These are phyloP conservation scores for Coemansia sp. DNA, from an alignment of 192 early-diverging fungal species.

Conservation along the genomic window DNA sequence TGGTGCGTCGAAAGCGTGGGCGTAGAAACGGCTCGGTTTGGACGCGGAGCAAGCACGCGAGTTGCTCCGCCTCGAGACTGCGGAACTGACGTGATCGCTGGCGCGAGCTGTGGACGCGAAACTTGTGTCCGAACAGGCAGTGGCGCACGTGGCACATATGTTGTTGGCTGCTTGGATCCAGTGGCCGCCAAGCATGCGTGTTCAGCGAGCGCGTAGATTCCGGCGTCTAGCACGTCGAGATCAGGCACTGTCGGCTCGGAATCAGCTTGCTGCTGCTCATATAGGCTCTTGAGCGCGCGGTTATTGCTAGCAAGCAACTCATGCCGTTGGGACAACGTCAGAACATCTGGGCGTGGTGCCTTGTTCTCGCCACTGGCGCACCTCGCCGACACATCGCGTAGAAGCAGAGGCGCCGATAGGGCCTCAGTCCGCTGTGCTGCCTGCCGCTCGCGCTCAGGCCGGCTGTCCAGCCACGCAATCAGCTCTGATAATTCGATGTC, in stretches of 20 bases:
- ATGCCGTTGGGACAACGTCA: slow-evolving; percentile 10
- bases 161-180: slow-evolving; percentile 16
- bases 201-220: slow-evolving; percentile 26
- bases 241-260: slow-evolving; percentile 1
- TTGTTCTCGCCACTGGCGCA: slow-evolving; percentile 9
- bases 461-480: slow-evolving; percentile 33
- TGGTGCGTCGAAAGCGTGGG: slow-evolving; percentile 32
- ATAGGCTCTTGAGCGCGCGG: slow-evolving; percentile 9
- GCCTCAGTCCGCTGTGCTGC: slow-evolving; percentile 28
- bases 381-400: slow-evolving; percentile 32
- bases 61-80: not conserved
- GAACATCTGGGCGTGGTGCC: not conserved
- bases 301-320: slow-evolving; percentile 15
- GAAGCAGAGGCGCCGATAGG: slow-evolving; percentile 17
- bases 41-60: slow-evolving; percentile 7
- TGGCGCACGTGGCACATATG: slow-evolving; percentile 17
- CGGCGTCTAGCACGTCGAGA: slow-evolving; percentile 7
- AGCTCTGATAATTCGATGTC: slow-evolving; percentile 18
- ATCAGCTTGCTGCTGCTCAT: slow-evolving; percentile 8
- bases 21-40: slow-evolving; percentile 30
- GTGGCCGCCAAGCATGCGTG: slow-evolving; percentile 29
- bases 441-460: slow-evolving; percentile 28
- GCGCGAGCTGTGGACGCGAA: not conserved
- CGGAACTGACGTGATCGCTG: not conserved
- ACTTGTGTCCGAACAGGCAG: not conserved